Evolutionary conservation across 2,329 filamentous ascomycete genomes (phyloP).

Genomic region (Xylariaceae sp.): DNA sequence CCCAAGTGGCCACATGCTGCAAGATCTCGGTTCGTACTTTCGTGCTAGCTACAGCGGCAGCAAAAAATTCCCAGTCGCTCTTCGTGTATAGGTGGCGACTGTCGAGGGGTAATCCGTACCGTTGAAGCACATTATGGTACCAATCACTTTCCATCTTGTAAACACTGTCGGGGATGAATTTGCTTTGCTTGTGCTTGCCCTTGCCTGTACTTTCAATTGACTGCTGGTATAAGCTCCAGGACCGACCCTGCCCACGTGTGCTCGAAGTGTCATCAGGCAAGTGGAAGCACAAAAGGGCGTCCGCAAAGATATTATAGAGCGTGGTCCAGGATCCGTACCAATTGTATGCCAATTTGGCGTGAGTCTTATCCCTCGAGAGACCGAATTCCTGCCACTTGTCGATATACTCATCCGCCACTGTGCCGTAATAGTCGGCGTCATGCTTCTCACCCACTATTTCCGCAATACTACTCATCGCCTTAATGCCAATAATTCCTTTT

Average conservation of each 20-base stretch:
- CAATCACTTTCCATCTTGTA: conserved; percentile 76
- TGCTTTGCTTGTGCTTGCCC: conserved; percentile 23
- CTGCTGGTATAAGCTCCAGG: conserved; percentile 22
- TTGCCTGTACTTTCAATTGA: conserved; percentile 12
- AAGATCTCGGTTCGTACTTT: conserved; percentile 65
- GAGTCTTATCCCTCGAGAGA: conserved; percentile 63
- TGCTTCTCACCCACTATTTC: conserved; percentile 50
- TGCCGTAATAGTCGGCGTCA: conserved; percentile 56
- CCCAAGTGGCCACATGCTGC: conserved; percentile 68
- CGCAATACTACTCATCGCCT: conserved; percentile 68
- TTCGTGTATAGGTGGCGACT: conserved; percentile 79
- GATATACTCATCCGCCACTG: conserved; percentile 61
- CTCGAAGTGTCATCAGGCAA: conserved; percentile 30
- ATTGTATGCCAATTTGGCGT: conserved; percentile 72
- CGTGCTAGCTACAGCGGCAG: conserved; percentile 69
- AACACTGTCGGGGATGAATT: conserved; percentile 67
- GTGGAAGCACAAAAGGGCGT: conserved; percentile 75
- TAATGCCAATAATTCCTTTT: conserved; percentile 73
- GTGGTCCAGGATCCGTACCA: conserved; percentile 82
- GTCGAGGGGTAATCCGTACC: conserved; percentile 77
- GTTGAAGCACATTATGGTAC: conserved; percentile 74
- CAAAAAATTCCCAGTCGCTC: conserved; percentile 88
- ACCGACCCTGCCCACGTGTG: conserved; percentile 20
- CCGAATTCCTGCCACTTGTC: conserved; percentile 65
- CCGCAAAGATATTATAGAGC: conserved; percentile 72